Base-by-base conservation (phyloP, 2,329 filamentous ascomycete species). In the Fusarium gaditjirri region DNA sequence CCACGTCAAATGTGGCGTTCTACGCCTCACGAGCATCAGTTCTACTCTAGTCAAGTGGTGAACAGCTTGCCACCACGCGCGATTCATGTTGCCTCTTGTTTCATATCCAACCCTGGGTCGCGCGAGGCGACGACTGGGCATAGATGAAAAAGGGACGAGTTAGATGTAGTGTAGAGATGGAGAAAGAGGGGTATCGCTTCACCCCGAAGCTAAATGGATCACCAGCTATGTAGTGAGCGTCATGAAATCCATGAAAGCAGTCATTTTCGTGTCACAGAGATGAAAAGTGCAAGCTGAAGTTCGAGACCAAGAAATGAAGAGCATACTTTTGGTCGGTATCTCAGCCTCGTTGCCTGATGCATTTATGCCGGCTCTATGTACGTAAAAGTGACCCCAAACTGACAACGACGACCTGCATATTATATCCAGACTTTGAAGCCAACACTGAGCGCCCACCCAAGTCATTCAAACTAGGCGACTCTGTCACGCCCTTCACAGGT, bases 301-400 rank as follows among this genome's bases (percentile, higher is more conserved):
- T 63, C 38, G 33, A 53, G 53, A 67, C 66, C 61, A 63, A 71
- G n/a, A 49, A 63, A 53, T n/a, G 46, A 61, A 62, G 60, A 65
- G 55, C 66, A 72, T 68, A 68, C 72, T 73, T 74, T 72, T 75
- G 55, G 62, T 43, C 53, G 23, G 42, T 52, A 35, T 61, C 46
- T 61, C 55, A 55, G 41, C 35, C 65, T 66, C 33, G 41, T 64
- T 23, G 29, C 49, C 31, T 31, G 25, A 36, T 36, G 14, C 50
- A 41, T 57, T 73, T 65, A 63, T 70, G 66, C 50, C 57, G 67
- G 43, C 52, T 76, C 59, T 76, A 76, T 77, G 36, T 77, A 76
- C 75, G 68, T 58, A 62, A 39, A 70, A 65, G 35, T 61, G 49
- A 41, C 41, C 53, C 49, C 57, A 71, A 75, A 66, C 59, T 53